Percentiles rank a stretch among this genome's conserved stretches.
Conservation (phyloP, 2,329 filamentous ascomycete species). For the Pyrenophora graminea region DNA sequence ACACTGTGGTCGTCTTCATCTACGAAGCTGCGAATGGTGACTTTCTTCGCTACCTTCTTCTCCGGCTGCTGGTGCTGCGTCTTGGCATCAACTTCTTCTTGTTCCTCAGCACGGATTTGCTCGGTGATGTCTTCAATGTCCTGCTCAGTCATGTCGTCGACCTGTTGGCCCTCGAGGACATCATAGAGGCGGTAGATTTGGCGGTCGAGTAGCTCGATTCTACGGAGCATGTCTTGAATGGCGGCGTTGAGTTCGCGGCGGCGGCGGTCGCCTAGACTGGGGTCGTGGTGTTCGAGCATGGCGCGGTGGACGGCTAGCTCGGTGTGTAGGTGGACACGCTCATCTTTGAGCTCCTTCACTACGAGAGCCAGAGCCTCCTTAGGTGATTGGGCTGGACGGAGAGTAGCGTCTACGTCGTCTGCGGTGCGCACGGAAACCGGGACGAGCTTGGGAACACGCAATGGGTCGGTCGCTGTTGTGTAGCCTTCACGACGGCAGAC, state of each 20-base stretch:
- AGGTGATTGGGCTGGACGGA: constrained; percentile 67
- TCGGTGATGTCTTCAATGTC: constrained; percentile 51
- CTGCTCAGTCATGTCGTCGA: constrained; percentile 54
- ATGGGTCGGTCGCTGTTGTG: constrained; percentile 32
- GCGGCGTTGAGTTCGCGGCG: constrained; percentile 64
- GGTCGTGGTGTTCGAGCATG: constrained; percentile 65
- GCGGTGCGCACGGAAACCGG: constrained; percentile 57
- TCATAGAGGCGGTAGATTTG: constrained; percentile 85
- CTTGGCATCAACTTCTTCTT: constrained; percentile 29
- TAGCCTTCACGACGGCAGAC: constrained; percentile 56
- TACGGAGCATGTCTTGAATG: constrained; percentile 65
- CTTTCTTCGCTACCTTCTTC: constrained; percentile 41
- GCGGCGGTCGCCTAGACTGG: constrained; percentile 63
- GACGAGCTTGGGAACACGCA: constrained; percentile 55
- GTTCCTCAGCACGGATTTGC: constrained; percentile 48
- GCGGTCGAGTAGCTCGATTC: constrained; percentile 73
- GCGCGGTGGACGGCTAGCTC: constrained; percentile 66
- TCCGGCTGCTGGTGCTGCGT: constrained; percentile 18
- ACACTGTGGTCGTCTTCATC: constrained; percentile 31
- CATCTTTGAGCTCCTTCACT: constrained; percentile 79
- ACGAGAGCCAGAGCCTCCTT: constrained; percentile 77
- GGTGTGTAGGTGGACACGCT: constrained; percentile 75
- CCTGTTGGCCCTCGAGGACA: constrained; percentile 79
- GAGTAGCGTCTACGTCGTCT: constrained; percentile 62
- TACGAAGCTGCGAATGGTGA: constrained; percentile 45